phyloP scores from a whole-genome alignment of 805 yeast species.

The Ogataea paraovalis region DNA sequence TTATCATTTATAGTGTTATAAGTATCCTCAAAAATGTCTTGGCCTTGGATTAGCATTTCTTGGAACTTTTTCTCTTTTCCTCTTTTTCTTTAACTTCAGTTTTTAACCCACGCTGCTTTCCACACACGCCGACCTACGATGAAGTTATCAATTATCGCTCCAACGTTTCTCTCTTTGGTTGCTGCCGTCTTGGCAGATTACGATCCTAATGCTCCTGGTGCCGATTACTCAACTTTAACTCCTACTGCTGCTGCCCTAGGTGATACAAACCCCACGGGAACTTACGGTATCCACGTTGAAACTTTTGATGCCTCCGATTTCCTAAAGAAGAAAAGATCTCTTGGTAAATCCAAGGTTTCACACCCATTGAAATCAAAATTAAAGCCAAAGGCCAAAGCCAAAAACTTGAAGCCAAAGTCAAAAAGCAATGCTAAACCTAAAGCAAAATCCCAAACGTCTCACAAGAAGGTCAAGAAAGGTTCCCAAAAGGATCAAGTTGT shows the following conservation, averaged over 20 bases:
- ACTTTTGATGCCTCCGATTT: neutral
- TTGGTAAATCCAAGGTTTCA: neutral
- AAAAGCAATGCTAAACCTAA: no score
- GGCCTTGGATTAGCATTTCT: no score
- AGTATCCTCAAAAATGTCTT: no score
- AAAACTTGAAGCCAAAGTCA: no score
- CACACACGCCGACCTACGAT: neutral
- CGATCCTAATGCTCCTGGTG: neutral
- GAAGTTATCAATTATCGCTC: neutral
- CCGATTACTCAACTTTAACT: slow-evolving; percentile 4
- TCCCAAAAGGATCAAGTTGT: slow-evolving; percentile 31
- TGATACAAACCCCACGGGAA: slow-evolving; percentile 8
- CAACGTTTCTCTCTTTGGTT: neutral
- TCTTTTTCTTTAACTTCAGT: no score
- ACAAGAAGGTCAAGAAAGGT: neutral
- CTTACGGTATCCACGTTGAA: slow-evolving; percentile 4
- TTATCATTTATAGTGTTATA: no score
- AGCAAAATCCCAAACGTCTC: neutral
- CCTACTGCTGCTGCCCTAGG: slow-evolving; percentile 1
- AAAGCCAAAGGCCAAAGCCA: no score
- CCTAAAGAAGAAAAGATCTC: neutral
- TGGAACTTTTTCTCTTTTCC: no score
- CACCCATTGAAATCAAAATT: neutral
- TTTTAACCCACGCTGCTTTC: no score
- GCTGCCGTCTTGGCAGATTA: neutral